Evolutionary conservation across 495 filamentous ascomycete genomes (phyloP).

Genomic region (Pyrenula massariospora): DNA sequence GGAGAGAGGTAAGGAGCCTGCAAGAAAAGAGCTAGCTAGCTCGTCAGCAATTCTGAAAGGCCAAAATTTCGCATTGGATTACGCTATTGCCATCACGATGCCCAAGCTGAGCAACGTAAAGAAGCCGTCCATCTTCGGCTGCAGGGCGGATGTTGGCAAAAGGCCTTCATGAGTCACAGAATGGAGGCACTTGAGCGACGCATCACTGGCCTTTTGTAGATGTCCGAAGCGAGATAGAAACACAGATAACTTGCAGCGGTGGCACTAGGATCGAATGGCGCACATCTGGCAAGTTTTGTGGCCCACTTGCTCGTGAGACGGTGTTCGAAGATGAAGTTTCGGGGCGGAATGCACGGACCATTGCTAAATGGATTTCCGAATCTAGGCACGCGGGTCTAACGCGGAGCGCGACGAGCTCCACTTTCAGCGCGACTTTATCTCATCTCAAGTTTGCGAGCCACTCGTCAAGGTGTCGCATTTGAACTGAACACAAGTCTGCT

Average conservation of each 20-base stretch:
- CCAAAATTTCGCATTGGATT: constrained; percentile 21
- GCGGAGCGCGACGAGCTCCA: too few relatives aligned
- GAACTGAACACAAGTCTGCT: too few relatives aligned
- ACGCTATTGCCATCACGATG: constrained; percentile 93
- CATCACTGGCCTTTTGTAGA: not conserved
- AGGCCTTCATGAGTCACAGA: not conserved
- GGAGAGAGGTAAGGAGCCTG: constrained; percentile 83
- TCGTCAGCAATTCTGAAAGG: constrained; percentile 7
- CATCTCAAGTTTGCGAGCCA: too few relatives aligned
- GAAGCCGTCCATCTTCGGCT: constrained; percentile 63
- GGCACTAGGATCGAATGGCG: not conserved
- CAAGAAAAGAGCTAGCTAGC: constrained; percentile 73
- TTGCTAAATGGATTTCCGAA: not conserved
- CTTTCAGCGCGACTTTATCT: too few relatives aligned
- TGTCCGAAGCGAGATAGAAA: too few relatives aligned
- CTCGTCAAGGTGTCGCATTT: too few relatives aligned
- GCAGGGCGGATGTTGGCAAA: not conserved
- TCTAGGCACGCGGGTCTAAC: too few relatives aligned
- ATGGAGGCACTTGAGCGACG: not conserved
- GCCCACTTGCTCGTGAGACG: not conserved
- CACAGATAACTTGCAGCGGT: too few relatives aligned
- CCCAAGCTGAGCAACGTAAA: constrained; percentile 76
- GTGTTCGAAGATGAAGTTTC: not conserved
- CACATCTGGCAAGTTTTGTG: not conserved
- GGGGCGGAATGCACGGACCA: not conserved